A percentile compares a stretch with the other conserved stretches of the same genome.
phyloP scores from a whole-genome alignment of 148 eudicot genomes.

The Rhododendron williamsianum region DNA sequence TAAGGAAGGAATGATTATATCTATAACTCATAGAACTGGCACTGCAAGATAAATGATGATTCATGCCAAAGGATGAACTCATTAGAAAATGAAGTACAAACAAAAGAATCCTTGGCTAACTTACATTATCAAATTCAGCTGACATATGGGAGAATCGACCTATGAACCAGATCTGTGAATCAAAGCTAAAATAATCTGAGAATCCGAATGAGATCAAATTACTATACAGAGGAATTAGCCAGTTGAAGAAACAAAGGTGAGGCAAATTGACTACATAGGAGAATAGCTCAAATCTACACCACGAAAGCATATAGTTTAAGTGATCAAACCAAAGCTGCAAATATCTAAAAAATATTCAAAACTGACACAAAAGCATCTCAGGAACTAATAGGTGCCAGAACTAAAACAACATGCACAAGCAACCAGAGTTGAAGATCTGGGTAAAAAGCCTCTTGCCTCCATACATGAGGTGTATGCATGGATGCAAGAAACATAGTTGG shows the following conservation, averaged over 20 bases:
- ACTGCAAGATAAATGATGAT: not conserved
- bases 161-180: slow-evolving; percentile 71
- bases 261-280: not conserved
- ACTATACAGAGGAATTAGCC: not conserved
- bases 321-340: not conserved
- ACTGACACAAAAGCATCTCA: not conserved
- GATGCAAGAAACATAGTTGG: not conserved
- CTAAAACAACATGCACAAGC: not conserved
- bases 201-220: not conserved
- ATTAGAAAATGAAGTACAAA: not conserved
- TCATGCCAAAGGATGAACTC: not conserved
- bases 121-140: slow-evolving; percentile 71
- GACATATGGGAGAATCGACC: slow-evolving; percentile 75
- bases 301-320: not conserved
- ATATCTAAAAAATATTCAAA: not conserved
- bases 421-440: slow-evolving; percentile 4
- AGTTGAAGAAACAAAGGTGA: not conserved
- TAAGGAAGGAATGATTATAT: not conserved
- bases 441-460: not conserved
- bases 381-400: not conserved
- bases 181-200: slow-evolving; percentile 17
- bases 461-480: not conserved
- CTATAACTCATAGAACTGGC: not conserved
- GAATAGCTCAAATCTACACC: no score
- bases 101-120: slow-evolving; percentile 19